Evolutionary conservation across 1,284 basidiomycete genomes (phyloP).

Genomic region (Ustilago hordei): DNA sequence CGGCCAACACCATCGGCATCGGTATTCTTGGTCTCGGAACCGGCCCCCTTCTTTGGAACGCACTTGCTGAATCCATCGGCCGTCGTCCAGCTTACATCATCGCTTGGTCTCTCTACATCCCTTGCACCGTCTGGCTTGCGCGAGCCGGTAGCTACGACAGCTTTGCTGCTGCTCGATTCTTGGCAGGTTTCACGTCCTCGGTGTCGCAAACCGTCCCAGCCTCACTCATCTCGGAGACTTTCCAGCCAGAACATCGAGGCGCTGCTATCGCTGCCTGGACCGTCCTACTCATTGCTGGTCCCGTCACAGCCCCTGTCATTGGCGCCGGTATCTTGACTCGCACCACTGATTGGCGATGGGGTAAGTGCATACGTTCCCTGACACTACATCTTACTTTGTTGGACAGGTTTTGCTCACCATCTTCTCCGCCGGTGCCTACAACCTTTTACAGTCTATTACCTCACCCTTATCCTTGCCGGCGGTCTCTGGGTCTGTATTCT

Average conservation of each 20-base stretch:
- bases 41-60: conserved; percentile 66
- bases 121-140: conserved; percentile 68
- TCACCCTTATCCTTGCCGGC: conserved; percentile 65
- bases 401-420: background rate
- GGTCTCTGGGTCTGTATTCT: conserved; percentile 61
- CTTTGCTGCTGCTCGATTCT: conserved; percentile 55
- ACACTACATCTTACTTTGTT: background rate
- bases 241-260: conserved; percentile 66
- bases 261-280: conserved; percentile 67
- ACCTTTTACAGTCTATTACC: conserved; percentile 60
- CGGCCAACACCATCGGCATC: conserved; percentile 69
- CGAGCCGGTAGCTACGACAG: conserved; percentile 49
- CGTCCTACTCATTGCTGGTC: conserved; percentile 59
- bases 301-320: conserved; percentile 68
- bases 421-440: background rate
- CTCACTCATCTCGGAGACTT: conserved; percentile 49
- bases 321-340: conserved; percentile 61
- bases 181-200: conserved; percentile 42
- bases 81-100: conserved; percentile 68
- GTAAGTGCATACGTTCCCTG: conserved; percentile 11
- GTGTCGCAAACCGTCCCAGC: conserved; percentile 52
- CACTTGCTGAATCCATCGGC: conserved; percentile 60
- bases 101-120: conserved; percentile 68
- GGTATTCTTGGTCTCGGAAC: conserved; percentile 70
- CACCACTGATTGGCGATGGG: conserved; percentile 54